Evolutionary conservation across 176 grass and related monocot genomes (phyloP).

Genomic region (Echinochloa phyllopogon): DNA sequence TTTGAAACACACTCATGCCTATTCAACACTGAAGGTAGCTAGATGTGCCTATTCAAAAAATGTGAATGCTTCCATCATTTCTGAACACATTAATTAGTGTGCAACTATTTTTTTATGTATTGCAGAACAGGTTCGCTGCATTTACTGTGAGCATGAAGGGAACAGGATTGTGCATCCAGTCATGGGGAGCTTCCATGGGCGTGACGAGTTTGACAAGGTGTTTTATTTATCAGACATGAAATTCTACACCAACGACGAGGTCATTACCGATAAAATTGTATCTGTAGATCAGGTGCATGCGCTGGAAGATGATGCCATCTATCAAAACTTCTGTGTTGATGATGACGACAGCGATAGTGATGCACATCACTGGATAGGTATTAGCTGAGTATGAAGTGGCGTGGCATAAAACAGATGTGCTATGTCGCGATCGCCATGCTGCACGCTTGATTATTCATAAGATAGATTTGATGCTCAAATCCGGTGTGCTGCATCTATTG

Average conservation of each 20-base stretch:
- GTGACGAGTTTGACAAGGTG: not conserved
- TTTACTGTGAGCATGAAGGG: conserved; percentile 13
- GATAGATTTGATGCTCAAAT: no score
- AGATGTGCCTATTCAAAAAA: not conserved
- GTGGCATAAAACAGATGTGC: no score
- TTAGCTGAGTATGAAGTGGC: no score
- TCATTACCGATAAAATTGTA: not conserved
- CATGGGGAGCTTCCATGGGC: not conserved
- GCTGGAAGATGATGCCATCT: not conserved
- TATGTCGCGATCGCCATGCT: no score
- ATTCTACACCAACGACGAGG: not conserved
- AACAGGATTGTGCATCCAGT: conserved; percentile 23
- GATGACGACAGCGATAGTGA: not conserved
- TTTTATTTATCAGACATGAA: not conserved
- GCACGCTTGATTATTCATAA: no score
- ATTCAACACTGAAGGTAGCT: no score
- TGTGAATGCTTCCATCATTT: not conserved
- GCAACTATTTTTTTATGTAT: not conserved
- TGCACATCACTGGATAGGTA: not conserved
- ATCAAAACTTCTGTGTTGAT: not conserved
- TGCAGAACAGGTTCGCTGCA: conserved; percentile 18
- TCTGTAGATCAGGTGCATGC: not conserved
- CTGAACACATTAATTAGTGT: not conserved
- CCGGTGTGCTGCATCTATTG: no score
- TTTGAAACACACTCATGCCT: no score